A percentile compares a stretch with the other conserved stretches of the same genome.
These are phyloP conservation scores for Ceriops tagal DNA, from an alignment of 345 rosid genomes.

Conservation along the genomic window DNA sequence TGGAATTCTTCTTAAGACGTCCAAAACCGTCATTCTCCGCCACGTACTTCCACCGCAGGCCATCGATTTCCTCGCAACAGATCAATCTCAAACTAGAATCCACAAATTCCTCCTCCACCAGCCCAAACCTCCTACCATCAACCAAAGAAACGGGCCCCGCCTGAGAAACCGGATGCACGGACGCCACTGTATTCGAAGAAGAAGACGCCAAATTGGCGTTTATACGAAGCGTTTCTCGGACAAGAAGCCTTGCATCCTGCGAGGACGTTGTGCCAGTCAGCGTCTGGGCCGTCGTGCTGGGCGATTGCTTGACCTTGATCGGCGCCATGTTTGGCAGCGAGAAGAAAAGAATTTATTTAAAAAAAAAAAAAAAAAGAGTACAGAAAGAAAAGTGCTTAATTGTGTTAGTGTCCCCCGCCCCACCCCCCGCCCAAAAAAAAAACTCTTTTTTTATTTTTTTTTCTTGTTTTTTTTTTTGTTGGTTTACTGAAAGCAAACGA, in stretches of 20 bases:
- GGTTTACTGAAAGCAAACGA: too few relatives aligned
- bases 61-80: conserved; percentile 90
- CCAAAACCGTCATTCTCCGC: conserved; percentile 65
- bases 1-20: conserved; percentile 55
- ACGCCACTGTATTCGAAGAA: background rate
- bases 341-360: too few relatives aligned
- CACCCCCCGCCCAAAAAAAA: too few relatives aligned
- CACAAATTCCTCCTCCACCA: conserved; percentile 19
- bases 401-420: too few relatives aligned
- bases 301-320: conserved; percentile 24
- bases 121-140: too few relatives aligned
- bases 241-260: conserved; percentile 66
- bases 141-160: conserved; percentile 1
- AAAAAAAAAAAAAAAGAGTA: too few relatives aligned
- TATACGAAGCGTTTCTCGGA: conserved; percentile 91
- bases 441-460: too few relatives aligned
- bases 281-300: conserved; percentile 18
- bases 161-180: background rate
- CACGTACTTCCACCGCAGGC: conserved; percentile 79
- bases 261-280: conserved; percentile 24
- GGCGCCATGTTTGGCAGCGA: conserved; percentile 4
- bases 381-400: too few relatives aligned
- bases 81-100: conserved; percentile 63
- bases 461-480: too few relatives aligned
- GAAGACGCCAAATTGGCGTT: conserved; percentile 70